These are phyloP conservation scores for Leccinum subtestaceum DNA, from an alignment of 768 basidiomycete genomes.

Conservation along the genomic window DNA sequence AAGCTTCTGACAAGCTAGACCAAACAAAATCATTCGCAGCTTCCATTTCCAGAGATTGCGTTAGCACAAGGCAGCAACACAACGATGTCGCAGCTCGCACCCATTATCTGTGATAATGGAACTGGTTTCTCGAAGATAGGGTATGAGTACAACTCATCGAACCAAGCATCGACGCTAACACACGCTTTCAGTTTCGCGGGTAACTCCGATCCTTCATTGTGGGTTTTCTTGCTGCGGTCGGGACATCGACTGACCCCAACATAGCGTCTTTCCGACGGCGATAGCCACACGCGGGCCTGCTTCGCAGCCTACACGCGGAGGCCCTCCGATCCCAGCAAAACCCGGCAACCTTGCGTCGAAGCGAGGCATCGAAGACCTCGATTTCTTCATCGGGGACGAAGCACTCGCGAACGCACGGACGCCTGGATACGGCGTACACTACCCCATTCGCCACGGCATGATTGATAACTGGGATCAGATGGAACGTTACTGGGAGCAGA, in stretches of 20 bases:
- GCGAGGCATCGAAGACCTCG: slow-evolving; percentile 96
- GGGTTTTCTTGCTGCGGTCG: slow-evolving; percentile 32
- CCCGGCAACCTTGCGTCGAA: slow-evolving; percentile 93
- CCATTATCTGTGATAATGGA: slow-evolving; percentile 97
- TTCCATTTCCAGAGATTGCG: slow-evolving; percentile 8
- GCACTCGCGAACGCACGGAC: slow-evolving; percentile 95
- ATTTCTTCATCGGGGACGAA: slow-evolving; percentile 99
- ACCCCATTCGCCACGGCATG: slow-evolving; percentile 96
- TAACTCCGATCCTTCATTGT: slow-evolving; percentile 99
- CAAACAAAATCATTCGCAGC: slow-evolving; percentile 23
- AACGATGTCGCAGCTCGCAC: slow-evolving; percentile 81
- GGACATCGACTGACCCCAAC: slow-evolving; percentile 5
- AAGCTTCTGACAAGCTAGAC: slow-evolving; percentile 23
- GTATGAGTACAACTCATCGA: slow-evolving; percentile 41
- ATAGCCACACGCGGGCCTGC: slow-evolving; percentile 84
- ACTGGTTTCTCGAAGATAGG: slow-evolving; percentile 98
- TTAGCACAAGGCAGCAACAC: background rate
- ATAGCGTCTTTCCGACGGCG: slow-evolving; percentile 94
- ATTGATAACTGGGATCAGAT: slow-evolving; percentile 99
- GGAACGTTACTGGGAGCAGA: slow-evolving; percentile 99
- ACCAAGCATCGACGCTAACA: slow-evolving; percentile 8
- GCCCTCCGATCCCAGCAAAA: slow-evolving; percentile 77
- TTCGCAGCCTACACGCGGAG: slow-evolving; percentile 55
- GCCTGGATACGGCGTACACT: slow-evolving; percentile 88
- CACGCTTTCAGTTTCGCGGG: slow-evolving; percentile 76